Evolutionary conservation across 148 eudicot species (phyloP), one percentile per base, ranked within the genome.

Genomic region (Vaccinium corymbosum): DNA sequence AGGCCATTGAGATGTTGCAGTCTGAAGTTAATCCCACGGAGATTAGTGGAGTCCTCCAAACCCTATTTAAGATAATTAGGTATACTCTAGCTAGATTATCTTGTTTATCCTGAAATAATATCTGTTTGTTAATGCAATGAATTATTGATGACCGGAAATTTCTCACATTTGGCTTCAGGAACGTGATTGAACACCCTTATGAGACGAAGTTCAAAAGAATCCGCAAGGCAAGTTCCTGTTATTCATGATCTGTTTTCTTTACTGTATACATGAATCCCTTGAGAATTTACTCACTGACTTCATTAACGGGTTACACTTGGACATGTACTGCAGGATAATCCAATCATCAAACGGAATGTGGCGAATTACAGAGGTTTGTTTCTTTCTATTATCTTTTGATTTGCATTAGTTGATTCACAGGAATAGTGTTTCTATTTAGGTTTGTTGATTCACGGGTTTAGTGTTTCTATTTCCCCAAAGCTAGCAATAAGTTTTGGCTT

Each of bases 11-110:
- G 87, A 86, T 75, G 84, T 80, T 96, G 72, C 86, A 52, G 72
- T 83, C 89, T 72, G 98, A 93, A 87, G 91, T 89, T 48, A 85
- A 81, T 51, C 91, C 92, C 1, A 80, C 86, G 3, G 95, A 90
- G 82, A 87, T 78, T 27, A 81, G 56, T 12, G 78, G 17, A 6
- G 92, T 96, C 84, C 86, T 92, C 38, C 95, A 96, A 85, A 94
- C 97, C 86, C 83, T 94, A n/a, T 87, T 86, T 76, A 96, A 93
- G 87, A 92, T 96, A 72, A 89, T 94, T 84, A 85, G 94, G 98
- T 95, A 68, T 76, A 16, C 32, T 49, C 5, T 32, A 0, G 51
- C 78, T 29, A 13, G 3, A 7, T 22, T 82, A 14, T 73, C 1
- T 72, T 62, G 20, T 68, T 27, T 27, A 11, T 3, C 49, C 10